Evolutionary conservation across 208 protist species (phyloP).

Genomic region (Trypanosoma congolense): DNA sequence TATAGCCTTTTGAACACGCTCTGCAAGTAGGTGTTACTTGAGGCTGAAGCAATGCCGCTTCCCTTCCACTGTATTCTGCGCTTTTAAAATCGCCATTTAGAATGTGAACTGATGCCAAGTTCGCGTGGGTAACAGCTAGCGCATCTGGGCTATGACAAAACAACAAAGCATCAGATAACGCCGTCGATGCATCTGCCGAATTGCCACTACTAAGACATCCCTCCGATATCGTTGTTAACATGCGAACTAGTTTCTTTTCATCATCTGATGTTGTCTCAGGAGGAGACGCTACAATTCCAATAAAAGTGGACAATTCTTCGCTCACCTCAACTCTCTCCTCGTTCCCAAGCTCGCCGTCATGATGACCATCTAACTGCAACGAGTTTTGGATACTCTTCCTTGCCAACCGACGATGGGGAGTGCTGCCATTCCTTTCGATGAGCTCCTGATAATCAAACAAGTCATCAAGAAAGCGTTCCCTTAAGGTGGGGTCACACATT

Average conservation of each 20-base stretch:
- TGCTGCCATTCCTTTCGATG: constrained; percentile 49
- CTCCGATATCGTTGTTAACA: constrained; percentile 79
- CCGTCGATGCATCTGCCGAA: constrained; percentile 48
- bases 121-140: constrained; percentile 50
- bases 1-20: constrained; percentile 38
- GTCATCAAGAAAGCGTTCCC: constrained; percentile 62
- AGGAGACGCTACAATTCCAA: constrained; percentile 41
- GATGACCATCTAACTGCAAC: not conserved
- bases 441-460: constrained; percentile 70
- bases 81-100: constrained; percentile 63
- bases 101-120: constrained; percentile 48
- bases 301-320: constrained; percentile 28
- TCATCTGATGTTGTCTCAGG: constrained; percentile 48
- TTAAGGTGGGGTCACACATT: constrained; percentile 27
- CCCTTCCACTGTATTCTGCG: constrained; percentile 72
- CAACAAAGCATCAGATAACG: constrained; percentile 39
- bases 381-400: constrained; percentile 31
- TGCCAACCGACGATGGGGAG: constrained; percentile 67
- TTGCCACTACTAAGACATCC: constrained; percentile 39
- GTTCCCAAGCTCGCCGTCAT: constrained; percentile 3
- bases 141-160: constrained; percentile 73
- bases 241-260: constrained; percentile 66
- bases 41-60: constrained; percentile 59
- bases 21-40: constrained; percentile 14
- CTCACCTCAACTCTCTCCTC: constrained; percentile 17